Evolutionary conservation across 2,329 filamentous ascomycete genomes (phyloP).

Genomic region (Fusarium tuaranense): DNA sequence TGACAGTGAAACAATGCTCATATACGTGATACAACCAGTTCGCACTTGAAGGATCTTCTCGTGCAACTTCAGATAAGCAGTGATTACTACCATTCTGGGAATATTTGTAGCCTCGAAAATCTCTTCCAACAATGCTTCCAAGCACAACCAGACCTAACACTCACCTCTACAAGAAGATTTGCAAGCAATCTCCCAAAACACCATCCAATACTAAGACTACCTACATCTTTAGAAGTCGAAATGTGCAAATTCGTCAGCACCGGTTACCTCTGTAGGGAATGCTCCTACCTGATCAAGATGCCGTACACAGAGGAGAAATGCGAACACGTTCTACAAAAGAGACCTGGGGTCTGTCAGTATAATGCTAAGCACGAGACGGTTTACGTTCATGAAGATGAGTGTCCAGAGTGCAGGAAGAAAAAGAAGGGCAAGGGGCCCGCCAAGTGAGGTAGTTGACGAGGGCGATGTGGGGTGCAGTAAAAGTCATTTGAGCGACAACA

Average conservation of each 20-base stretch:
- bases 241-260: constrained; percentile 18
- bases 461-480: neutral
- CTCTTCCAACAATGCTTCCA: neutral
- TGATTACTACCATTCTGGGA: neutral
- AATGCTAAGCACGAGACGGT: constrained; percentile 4
- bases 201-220: neutral
- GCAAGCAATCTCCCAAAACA: neutral
- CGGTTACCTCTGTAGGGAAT: constrained; percentile 19
- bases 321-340: constrained; percentile 1
- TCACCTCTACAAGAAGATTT: neutral
- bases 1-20: neutral
- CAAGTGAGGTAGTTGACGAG: neutral
- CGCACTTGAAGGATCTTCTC: neutral
- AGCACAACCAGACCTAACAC: neutral
- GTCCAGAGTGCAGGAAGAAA: constrained; percentile 6
- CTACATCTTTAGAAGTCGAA: fast-evolving
- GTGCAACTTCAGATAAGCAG: neutral
- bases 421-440: neutral
- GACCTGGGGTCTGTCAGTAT: neutral
- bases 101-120: neutral
- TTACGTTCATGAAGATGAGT: constrained; percentile 24
- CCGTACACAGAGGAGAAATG: constrained; percentile 9
- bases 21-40: neutral
- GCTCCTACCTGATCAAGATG: constrained; percentile 19
- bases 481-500: neutral